phyloP scores from a whole-genome alignment of 176 grass and related monocot species.

The Rhynchospora pubera region DNA sequence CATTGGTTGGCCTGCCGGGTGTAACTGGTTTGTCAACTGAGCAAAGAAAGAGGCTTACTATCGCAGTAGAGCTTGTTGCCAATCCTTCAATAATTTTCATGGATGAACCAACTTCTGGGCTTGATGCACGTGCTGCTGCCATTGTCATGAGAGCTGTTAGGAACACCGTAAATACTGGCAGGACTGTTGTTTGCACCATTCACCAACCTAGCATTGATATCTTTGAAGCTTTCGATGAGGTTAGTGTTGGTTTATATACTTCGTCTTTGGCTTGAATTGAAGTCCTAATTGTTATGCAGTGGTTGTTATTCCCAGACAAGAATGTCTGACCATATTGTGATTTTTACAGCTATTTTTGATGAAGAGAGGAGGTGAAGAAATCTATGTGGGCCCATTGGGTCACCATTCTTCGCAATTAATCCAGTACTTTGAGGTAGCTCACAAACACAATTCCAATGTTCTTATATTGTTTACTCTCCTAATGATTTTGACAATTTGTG shows the following conservation, averaged over 20 bases:
- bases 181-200: conserved; percentile 93
- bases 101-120: conserved; percentile 93
- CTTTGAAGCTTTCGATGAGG: conserved; percentile 96
- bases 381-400: conserved; percentile 82
- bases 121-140: conserved; percentile 81
- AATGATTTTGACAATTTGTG: not conserved
- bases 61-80: conserved; percentile 88
- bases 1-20: conserved; percentile 81
- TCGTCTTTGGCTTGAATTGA: conserved; percentile 3
- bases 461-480: not conserved
- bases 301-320: not conserved
- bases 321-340: conserved; percentile 6
- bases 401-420: conserved; percentile 68
- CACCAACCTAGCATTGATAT: conserved; percentile 98
- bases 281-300: conserved; percentile 15
- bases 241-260: conserved; percentile 19
- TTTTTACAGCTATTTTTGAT: conserved; percentile 71
- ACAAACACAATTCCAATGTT: conserved; percentile 11
- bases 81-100: conserved; percentile 94
- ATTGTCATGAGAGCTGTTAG: conserved; percentile 95
- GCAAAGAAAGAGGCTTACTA: conserved; percentile 86
- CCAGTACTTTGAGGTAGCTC: conserved; percentile 79
- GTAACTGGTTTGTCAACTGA: conserved; percentile 82
- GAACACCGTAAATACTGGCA: conserved; percentile 81
- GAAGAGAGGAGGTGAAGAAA: conserved; percentile 94